phyloP scores from a whole-genome alignment of 140 eudicot species.

The Anethum foeniculum region DNA sequence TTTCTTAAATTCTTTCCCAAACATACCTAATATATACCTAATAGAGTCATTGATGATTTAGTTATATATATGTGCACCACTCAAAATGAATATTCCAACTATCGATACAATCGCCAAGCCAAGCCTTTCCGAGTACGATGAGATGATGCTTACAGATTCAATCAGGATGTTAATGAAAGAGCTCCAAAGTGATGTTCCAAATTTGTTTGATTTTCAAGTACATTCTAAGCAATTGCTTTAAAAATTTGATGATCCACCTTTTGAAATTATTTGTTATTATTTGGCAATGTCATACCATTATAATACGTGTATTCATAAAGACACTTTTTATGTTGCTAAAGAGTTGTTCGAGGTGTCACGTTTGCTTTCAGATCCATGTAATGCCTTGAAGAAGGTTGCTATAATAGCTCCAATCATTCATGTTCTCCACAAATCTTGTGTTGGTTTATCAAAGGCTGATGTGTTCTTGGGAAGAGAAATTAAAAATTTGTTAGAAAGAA shows the following conservation, averaged over 20 bases:
- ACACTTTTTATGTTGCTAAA: background rate
- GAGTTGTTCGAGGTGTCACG: background rate
- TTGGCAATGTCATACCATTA: background rate
- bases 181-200: background rate
- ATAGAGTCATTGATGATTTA: background rate
- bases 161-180: background rate
- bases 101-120: background rate
- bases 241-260: background rate
- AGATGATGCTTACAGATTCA: background rate
- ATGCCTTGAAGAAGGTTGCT: conserved; percentile 10
- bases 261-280: background rate
- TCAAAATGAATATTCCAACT: conserved; percentile 6
- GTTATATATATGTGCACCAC: background rate
- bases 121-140: background rate
- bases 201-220: background rate
- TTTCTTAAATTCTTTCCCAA: background rate
- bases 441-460: conserved; percentile 6
- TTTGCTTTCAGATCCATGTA: background rate
- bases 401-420: background rate
- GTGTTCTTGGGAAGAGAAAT: background rate
- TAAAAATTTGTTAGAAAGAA: background rate
- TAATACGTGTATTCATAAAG: background rate
- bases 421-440: background rate
- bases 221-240: background rate
- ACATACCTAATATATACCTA: background rate